Percentiles rank a stretch among this genome's conserved stretches.
phyloP scores from a whole-genome alignment of 768 basidiomycete species.

The Lentinula sp. region DNA sequence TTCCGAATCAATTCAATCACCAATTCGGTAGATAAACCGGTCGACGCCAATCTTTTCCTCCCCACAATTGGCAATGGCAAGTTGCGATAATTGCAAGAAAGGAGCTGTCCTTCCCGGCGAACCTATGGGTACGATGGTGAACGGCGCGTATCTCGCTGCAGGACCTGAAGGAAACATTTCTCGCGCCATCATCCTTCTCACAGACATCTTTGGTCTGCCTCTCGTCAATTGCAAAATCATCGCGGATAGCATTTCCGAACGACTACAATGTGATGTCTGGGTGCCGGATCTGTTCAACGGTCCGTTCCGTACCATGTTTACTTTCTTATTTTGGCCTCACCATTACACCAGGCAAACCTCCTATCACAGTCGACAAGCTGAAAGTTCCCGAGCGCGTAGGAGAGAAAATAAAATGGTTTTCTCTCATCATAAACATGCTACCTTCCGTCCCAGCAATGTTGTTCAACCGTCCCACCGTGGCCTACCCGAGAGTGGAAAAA shows the following conservation, averaged over 20 bases:
- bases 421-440: conserved; percentile 16
- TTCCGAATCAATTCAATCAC: not conserved
- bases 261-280: conserved; percentile 54
- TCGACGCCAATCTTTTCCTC: no score
- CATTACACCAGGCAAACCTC: conserved; percentile 20
- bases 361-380: conserved; percentile 19
- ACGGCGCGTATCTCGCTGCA: conserved; percentile 39
- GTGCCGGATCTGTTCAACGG: conserved; percentile 58
- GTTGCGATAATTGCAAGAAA: conserved; percentile 32
- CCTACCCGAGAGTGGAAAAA: conserved; percentile 23
- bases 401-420: conserved; percentile 19
- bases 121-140: conserved; percentile 34
- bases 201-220: conserved; percentile 51
- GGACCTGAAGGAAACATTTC: conserved; percentile 21
- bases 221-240: conserved; percentile 50
- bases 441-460: conserved; percentile 23
- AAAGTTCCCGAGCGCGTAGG: conserved; percentile 24
- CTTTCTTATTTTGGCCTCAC: not conserved
- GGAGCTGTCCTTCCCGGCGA: conserved; percentile 39
- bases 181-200: conserved; percentile 45
- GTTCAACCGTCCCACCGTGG: conserved; percentile 25
- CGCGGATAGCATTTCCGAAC: conserved; percentile 45
- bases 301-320: conserved; percentile 14
- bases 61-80: not conserved
- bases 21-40: not conserved